Base-by-base conservation (phyloP, 1,284 basidiomycete species). In the Macrocystidia cucumis region DNA sequence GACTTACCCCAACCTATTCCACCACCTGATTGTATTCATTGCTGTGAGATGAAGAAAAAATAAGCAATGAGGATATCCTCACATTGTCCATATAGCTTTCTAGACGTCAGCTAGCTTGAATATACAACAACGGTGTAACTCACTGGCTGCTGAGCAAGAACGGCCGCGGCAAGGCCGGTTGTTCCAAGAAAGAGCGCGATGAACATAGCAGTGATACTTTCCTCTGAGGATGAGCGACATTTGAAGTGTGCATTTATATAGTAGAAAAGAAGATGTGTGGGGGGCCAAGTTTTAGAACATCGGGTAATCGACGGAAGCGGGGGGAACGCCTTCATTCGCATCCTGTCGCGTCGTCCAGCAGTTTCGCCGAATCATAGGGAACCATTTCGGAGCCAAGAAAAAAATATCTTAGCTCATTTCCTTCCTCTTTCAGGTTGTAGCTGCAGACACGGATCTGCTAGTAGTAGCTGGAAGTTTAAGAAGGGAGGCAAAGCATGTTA, bases 91-190 rank as follows among this genome's bases (percentile, higher is more conserved):
- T 35, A 35, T 22, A 35, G 22, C 33, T 35, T 12, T 27, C 27
- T 29, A 9, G 24, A 21, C 5, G 23, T 16, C 12, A 19, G 12
- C 16, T n/a, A 34, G 5, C 25, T 16, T 5, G 25, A 7, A 35
- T 29, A 35, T 23, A n/a, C n/a, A n/a, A n/a, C 13, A 3, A 11
- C 2, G 28, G 22, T 14, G 13, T 41, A n/a, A 43, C 45, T 26
- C 39, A 52, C 50, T 16, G 47, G 42, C 38, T 52, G 50, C 28
- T 52, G 49, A n/a, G 50, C 50, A 36, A 42, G 23, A 22, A 37
- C 42, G 27, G 34, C 34, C 18, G 48, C 41, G 8, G 38, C 31
- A 5, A 42, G 16, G 8, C 22, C 47, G 38, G 26, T 47, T 37
- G 25, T n/a, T 7, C 7, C n/a, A 27, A 14, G 22, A 19, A 26